A percentile compares a stretch with the other conserved stretches of the same genome.
phyloP scores from a whole-genome alignment of 345 rosid genomes.

The Boechera retrofracta region DNA sequence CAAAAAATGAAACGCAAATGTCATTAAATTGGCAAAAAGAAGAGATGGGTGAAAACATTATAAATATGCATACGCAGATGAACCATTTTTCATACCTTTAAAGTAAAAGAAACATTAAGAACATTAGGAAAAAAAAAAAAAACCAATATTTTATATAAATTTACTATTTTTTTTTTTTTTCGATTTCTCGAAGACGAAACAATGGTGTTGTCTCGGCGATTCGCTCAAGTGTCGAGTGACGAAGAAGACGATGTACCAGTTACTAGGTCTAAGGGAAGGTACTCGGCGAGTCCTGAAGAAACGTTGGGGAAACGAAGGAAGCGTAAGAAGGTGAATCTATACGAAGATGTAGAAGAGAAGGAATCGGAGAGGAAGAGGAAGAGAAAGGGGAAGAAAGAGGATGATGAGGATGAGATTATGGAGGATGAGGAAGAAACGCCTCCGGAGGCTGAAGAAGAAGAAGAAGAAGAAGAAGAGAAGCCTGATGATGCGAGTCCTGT shows the following conservation, averaged over 20 bases:
- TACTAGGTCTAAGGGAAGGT: conserved; percentile 42
- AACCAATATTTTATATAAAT: neutral
- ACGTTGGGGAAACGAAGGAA: conserved; percentile 49
- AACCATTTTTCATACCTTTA: neutral
- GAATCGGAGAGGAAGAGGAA: conserved; percentile 39
- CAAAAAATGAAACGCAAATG: no score
- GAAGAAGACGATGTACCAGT: conserved; percentile 68
- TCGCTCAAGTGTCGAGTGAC: conserved; percentile 79
- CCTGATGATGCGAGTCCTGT: conserved; percentile 84
- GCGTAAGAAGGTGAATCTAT: conserved; percentile 66
- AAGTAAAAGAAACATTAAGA: no score
- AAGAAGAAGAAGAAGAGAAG: conserved; percentile 60
- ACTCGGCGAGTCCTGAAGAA: conserved; percentile 41
- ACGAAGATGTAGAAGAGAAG: conserved; percentile 46
- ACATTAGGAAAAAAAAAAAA: neutral
- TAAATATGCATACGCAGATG: neutral
- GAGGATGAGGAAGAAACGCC: conserved; percentile 33
- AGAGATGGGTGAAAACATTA: no score
- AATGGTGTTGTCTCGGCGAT: conserved; percentile 69
- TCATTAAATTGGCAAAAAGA: no score
- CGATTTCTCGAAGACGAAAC: neutral
- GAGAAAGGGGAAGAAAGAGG: conserved; percentile 38
- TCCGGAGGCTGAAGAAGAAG: conserved; percentile 35
- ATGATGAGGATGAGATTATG: conserved; percentile 32
- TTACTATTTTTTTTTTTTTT: neutral